phyloP scores from a whole-genome alignment of 2,329 filamentous ascomycete species.

The Penicillium thymicola region DNA sequence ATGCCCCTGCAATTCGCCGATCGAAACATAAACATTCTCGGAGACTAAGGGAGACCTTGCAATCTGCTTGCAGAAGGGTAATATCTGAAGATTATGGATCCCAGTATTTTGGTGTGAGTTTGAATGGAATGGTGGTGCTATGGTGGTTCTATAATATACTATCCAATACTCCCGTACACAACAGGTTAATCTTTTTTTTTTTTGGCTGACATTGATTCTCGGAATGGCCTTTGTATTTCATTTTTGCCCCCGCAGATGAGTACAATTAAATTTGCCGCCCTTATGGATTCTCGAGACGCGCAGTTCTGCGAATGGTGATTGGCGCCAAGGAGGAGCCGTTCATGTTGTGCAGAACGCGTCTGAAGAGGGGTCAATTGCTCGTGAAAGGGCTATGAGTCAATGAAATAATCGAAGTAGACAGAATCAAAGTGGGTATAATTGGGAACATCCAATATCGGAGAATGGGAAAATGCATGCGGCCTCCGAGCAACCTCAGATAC shows the following conservation, averaged over 20 bases:
- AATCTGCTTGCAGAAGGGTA: not conserved
- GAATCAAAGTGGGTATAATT: conserved; percentile 4
- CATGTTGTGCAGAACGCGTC: conserved; percentile 32
- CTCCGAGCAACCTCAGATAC: conserved; percentile 9
- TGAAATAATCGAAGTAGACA: not conserved
- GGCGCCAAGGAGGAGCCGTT: conserved; percentile 20
- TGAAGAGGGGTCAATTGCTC: conserved; percentile 8
- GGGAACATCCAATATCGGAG: not conserved
- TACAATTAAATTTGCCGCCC: conserved; percentile 14
- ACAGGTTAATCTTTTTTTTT: not conserved
- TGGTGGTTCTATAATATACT: not conserved
- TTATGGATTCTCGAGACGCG: conserved; percentile 25
- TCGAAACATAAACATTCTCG: conserved; percentile 12
- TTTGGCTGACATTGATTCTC: not conserved
- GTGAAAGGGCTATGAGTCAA: not conserved
- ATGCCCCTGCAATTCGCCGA: conserved; percentile 33
- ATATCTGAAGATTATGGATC: not conserved
- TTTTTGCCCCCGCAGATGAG: conserved; percentile 18
- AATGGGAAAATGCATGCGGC: conserved; percentile 6
- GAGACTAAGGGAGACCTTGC: conserved; percentile 6
- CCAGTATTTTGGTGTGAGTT: not conserved
- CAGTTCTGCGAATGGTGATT: conserved; percentile 18
- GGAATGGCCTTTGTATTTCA: not conserved
- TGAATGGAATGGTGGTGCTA: not conserved
- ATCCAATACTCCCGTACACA: not conserved